Conservation (phyloP, 2,329 filamentous ascomycete genomes). For the Fusarium udum region DNA sequence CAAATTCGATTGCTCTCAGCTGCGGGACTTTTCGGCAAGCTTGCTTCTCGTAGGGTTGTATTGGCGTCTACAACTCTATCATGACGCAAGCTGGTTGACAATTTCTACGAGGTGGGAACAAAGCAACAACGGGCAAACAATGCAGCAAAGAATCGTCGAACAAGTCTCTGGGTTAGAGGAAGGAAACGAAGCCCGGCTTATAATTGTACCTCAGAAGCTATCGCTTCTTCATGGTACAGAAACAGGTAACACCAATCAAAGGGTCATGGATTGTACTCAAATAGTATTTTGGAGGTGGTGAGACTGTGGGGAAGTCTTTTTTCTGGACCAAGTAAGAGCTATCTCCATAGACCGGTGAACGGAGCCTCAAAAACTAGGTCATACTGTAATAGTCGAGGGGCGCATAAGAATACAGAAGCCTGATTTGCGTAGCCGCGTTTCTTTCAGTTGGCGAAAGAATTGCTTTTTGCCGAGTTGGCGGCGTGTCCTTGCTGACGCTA, state of each 20-base stretch:
- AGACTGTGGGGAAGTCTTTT: constrained; percentile 20
- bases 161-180: background rate
- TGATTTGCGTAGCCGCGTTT: background rate
- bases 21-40: background rate
- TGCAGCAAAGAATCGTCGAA: background rate
- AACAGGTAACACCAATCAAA: constrained; percentile 11
- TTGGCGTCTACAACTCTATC: constrained; percentile 8
- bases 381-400: background rate
- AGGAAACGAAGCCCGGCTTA: background rate
- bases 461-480: background rate
- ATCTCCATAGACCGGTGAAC: background rate
- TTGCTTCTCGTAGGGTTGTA: constrained; percentile 17
- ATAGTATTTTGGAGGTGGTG: constrained; percentile 1
- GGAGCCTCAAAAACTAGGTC: constrained; percentile 11
- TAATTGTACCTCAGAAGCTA: background rate
- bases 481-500: background rate
- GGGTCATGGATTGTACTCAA: constrained; percentile 25
- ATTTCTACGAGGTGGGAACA: constrained; percentile 3
- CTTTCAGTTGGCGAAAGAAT: background rate
- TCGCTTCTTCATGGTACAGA: background rate
- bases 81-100: constrained; percentile 18
- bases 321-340: background rate
- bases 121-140: background rate
- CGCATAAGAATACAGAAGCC: background rate
- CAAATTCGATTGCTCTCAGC: background rate